Evolutionary conservation across 805 yeast species (phyloP), one percentile per base, ranked within the genome.

Genomic region (Sugiyamaella chiloensis): DNA sequence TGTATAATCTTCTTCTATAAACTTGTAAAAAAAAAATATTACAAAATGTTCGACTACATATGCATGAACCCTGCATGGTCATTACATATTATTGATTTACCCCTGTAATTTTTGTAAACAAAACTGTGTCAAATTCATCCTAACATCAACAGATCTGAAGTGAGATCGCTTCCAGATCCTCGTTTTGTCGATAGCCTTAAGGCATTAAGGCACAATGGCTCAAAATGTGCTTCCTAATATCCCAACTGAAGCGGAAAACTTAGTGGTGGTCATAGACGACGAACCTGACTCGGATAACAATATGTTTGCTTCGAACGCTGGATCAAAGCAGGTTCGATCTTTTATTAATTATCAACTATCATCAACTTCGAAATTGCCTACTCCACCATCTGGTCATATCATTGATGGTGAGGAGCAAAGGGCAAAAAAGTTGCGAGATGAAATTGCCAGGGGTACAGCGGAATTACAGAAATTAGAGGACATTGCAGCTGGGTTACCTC

Each of bases 391-490:
- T 16, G 14, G 21, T 12, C n/a, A n/a, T n/a, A 34, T 34, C 37
- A 21, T 16, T 9, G 21, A 34, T 5, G 37, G 19, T 12, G 48
- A 49, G 42, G 65, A 69, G 21, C 56, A 53, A 43, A 44, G 54
- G 17, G 53, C 57, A 11, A 39, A 30, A 24, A 72, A 48, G 14
- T 52, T 58, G 9, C 39, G 53, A 29, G 59, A 57, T 23, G 59
- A 57, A 40, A 58, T 73, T 24, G 56, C 52, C 24, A 48, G 55
- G 19, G 57, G 56, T 39, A 53, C 50, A 24, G 37, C 31, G 40
- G 64, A 34, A 55, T 67, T 24, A 51, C 68, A 19, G 64, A 62
- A 53, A 69, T 72, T 35, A 6, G 60, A 57, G 40, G 34, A 31
- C 24, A 31, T 58, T n/a, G 58, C 58, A 2, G 53, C 50, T 32